phyloP scores from a whole-genome alignment of 495 filamentous ascomycete species.

The Aspergillus wentii region DNA sequence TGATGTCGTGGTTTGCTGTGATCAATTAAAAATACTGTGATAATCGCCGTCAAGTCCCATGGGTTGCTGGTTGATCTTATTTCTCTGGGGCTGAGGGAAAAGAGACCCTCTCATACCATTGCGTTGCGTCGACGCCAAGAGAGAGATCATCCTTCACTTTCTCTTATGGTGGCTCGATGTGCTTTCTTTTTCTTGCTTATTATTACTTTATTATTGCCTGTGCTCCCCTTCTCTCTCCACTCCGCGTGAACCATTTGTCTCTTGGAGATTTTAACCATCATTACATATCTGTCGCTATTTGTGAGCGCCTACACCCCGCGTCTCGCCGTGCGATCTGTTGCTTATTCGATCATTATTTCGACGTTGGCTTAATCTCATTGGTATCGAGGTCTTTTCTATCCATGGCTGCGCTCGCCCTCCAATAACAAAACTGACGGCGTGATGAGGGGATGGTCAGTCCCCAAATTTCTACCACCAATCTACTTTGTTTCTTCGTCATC shows the following conservation, averaged over 20 bases:
- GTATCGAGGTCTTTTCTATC: conserved; percentile 12
- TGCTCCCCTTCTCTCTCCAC: conserved; percentile 11
- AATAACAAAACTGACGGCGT: conserved; percentile 23
- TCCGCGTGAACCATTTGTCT: conserved; percentile 14
- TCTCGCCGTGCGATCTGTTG: too few species aligned
- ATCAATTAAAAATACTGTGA: too few species aligned
- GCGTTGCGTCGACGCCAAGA: not conserved
- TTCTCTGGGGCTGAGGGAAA: too few species aligned
- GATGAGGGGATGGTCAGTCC: conserved; percentile 45
- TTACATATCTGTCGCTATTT: too few species aligned
- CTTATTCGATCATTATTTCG: not conserved
- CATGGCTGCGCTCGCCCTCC: conserved; percentile 14
- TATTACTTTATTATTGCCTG: conserved; percentile 4
- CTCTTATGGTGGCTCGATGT: not conserved
- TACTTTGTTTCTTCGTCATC: not conserved
- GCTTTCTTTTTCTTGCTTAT: conserved; percentile 7
- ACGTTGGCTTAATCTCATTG: not conserved
- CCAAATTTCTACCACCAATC: not conserved
- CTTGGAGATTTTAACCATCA: conserved; percentile 11
- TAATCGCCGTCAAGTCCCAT: too few species aligned
- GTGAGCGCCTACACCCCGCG: too few species aligned
- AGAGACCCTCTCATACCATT: too few species aligned
- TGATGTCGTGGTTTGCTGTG: too few species aligned
- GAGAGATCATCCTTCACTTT: not conserved
- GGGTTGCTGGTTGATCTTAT: too few species aligned